Evolutionary conservation across 139 green algal species (phyloP).

Genomic region (Pseudopediastrum boryanum): DNA sequence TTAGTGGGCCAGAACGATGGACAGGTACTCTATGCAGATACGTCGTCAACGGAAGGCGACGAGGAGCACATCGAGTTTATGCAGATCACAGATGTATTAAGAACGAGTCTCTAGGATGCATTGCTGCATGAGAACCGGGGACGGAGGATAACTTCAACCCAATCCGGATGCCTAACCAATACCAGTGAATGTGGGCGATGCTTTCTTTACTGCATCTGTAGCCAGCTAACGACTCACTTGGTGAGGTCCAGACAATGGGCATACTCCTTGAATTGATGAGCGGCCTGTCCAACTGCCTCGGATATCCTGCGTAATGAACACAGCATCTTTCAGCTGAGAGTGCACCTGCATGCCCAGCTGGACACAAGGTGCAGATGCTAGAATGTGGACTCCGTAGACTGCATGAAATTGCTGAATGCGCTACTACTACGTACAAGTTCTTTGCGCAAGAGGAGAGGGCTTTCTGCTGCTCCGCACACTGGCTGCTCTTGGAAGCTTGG

Average conservation of each 20-base stretch:
- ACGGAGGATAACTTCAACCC: neutral
- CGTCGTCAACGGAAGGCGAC: too few species aligned
- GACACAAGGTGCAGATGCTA: neutral
- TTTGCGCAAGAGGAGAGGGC: conserved; percentile 11
- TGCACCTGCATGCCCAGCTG: neutral
- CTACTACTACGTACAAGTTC: neutral
- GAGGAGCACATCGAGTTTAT: neutral
- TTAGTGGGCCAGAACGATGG: too few species aligned
- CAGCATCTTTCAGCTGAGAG: too few species aligned
- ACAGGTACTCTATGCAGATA: too few species aligned
- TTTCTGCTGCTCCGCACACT: conserved; percentile 30
- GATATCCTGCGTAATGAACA: conserved; percentile 2
- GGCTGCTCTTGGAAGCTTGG: neutral
- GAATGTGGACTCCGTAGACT: neutral
- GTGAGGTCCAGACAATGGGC: conserved; percentile 35
- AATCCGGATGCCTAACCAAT: neutral
- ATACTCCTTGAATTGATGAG: conserved; percentile 30
- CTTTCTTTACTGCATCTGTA: neutral
- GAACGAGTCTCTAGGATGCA: neutral
- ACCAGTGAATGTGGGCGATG: neutral
- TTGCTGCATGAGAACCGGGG: neutral
- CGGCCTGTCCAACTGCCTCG: neutral
- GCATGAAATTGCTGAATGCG: neutral
- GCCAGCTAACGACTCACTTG: too few species aligned
- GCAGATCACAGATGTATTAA: neutral